Evolutionary conservation across 1,139 yeast species (phyloP).

Genomic region (Blastobotrys capitulatus): DNA sequence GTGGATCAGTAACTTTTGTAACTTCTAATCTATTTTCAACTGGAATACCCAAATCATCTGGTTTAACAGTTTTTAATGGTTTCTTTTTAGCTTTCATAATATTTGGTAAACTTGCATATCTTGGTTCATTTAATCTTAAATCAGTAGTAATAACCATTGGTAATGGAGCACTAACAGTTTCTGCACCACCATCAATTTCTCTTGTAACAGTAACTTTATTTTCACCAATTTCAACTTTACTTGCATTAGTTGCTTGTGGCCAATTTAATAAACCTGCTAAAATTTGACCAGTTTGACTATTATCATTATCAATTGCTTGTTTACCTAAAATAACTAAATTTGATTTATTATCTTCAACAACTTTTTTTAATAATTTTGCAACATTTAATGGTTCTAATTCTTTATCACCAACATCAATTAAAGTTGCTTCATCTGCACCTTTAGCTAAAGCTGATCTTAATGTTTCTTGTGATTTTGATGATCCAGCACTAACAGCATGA

Average conservation of each 20-base stretch:
- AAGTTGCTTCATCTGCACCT: conserved; percentile 84
- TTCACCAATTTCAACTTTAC: conserved; percentile 66
- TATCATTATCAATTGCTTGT: conserved; percentile 94
- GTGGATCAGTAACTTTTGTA: conserved; percentile 78
- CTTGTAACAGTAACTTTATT: conserved; percentile 70
- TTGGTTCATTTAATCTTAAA: conserved; percentile 86
- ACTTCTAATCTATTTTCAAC: conserved; percentile 59
- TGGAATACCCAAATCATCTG: conserved; percentile 68
- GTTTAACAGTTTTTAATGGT: conserved; percentile 68
- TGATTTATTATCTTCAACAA: conserved; percentile 64
- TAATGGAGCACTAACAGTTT: conserved; percentile 67
- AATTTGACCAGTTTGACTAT: conserved; percentile 97
- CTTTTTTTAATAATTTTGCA: conserved; percentile 73
- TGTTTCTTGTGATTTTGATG: conserved; percentile 80
- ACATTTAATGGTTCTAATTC: conserved; percentile 83
- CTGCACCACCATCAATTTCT: conserved; percentile 94
- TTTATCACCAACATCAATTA: conserved; percentile 68
- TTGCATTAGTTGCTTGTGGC: conserved; percentile 98
- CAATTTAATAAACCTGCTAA: conserved; percentile 89
- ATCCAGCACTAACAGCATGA: conserved; percentile 92
- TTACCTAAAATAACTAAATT: conserved; percentile 87
- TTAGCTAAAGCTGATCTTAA: conserved; percentile 88
- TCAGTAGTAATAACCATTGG: conserved; percentile 91
- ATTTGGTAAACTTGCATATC: conserved; percentile 90
- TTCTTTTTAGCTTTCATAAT: conserved; percentile 98